Evolutionary conservation across 176 grass and related monocot species (phyloP).

Genomic region (Oryza nivara): DNA sequence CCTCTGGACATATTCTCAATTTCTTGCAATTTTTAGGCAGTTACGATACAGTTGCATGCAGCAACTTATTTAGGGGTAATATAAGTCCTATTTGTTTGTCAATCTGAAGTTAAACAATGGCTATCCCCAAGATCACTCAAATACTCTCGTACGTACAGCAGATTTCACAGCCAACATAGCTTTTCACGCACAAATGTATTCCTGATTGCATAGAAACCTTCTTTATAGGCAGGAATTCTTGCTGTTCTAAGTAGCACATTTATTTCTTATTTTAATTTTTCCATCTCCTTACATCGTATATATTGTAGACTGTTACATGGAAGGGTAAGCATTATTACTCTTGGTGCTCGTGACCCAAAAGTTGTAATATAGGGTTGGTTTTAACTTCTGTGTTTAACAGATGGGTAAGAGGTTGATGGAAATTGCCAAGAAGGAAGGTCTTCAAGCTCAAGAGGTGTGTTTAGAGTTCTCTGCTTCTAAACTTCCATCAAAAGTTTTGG

Average conservation of each 20-base stretch:
- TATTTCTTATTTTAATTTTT: neutral
- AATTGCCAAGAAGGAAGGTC: constrained; percentile 85
- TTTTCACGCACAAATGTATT: neutral
- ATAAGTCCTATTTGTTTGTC: neutral
- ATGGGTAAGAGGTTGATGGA: constrained; percentile 99
- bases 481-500: constrained; percentile 1
- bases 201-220: constrained; percentile 9
- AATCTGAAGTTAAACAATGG: constrained; percentile 15
- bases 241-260: neutral
- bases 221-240: neutral
- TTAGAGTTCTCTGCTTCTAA: constrained; percentile 20
- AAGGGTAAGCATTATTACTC: neutral
- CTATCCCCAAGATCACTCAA: constrained; percentile 15
- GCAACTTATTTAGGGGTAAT: constrained; percentile 3
- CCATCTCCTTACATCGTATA: constrained; percentile 6
- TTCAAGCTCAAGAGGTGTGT: constrained; percentile 95
- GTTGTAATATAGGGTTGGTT: neutral
- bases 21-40: constrained; percentile 23
- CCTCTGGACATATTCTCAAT: neutral
- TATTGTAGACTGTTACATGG: neutral
- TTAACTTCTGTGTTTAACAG: constrained; percentile 60
- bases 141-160: neutral
- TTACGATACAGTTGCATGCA: constrained; percentile 18
- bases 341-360: constrained; percentile 17
- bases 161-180: neutral